Percentiles rank a stretch among this genome's conserved stretches.
Evolutionary conservation across 192 early-diverging fungal genomes (phyloP).

Genomic region (Gamsiella multidivaricata): DNA sequence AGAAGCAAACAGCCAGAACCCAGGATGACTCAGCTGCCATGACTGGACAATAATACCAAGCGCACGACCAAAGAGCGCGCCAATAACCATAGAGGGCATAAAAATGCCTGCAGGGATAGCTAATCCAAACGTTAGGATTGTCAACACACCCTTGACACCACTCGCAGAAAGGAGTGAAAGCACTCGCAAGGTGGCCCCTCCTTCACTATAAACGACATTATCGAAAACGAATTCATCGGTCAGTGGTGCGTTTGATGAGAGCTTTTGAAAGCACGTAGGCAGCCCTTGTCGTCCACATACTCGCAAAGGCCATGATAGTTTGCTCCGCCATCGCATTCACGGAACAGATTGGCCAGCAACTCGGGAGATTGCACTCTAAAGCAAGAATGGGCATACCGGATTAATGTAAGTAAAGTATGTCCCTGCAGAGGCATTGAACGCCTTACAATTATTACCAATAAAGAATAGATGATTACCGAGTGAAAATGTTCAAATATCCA

Average conservation of each 20-base stretch:
- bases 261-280: neutral
- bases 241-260: neutral
- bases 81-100: slow-evolving; percentile 89
- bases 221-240: neutral
- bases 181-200: slow-evolving; percentile 53
- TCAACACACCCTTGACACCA: slow-evolving; percentile 70
- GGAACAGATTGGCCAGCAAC: slow-evolving; percentile 88
- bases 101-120: slow-evolving; percentile 86
- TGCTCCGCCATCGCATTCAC: slow-evolving; percentile 77
- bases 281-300: slow-evolving; percentile 54
- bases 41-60: slow-evolving; percentile 86
- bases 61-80: slow-evolving; percentile 92
- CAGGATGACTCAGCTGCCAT: slow-evolving; percentile 72
- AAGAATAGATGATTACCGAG: no score
- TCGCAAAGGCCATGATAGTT: slow-evolving; percentile 67
- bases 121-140: slow-evolving; percentile 77
- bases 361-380: slow-evolving; percentile 84
- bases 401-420: neutral
- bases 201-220: slow-evolving; percentile 34
- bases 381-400: no score
- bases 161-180: slow-evolving; percentile 71
- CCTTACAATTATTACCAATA: no score
- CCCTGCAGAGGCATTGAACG: no score
- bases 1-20: slow-evolving; percentile 71
- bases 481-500: slow-evolving; percentile 86